A percentile compares a stretch with the other conserved stretches of the same genome.
These are phyloP conservation scores for Leccinellum albellum DNA, from an alignment of 768 basidiomycete genomes.

Conservation along the genomic window DNA sequence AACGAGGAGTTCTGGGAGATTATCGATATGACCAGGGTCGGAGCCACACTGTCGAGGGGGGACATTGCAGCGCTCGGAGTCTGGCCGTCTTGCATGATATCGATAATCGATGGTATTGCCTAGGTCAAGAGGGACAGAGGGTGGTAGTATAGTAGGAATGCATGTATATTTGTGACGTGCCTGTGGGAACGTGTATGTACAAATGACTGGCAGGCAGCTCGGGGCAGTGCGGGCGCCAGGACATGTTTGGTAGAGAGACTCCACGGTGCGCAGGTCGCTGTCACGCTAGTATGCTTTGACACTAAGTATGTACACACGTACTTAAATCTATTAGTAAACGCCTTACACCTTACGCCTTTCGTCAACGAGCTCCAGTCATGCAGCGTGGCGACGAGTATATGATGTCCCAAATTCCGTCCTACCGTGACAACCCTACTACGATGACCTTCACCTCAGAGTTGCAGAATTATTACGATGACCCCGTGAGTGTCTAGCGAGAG, in stretches of 20 bases:
- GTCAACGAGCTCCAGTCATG: conserved; percentile 10
- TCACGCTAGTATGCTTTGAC: too few species aligned
- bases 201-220: neutral
- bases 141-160: neutral
- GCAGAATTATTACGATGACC: conserved; percentile 30
- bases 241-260: neutral
- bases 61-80: conserved; percentile 1
- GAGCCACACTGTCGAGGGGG: conserved; percentile 13
- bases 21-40: neutral
- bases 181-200: neutral
- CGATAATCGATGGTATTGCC: neutral
- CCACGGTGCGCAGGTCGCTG: neutral
- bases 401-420: conserved; percentile 26
- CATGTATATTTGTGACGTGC: conserved; percentile 4
- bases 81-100: conserved; percentile 11
- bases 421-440: conserved; percentile 15
- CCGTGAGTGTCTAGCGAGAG: conserved; percentile 12
- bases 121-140: neutral
- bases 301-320: neutral
- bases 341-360: neutral
- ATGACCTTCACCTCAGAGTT: conserved; percentile 20
- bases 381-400: conserved; percentile 22
- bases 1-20: neutral
- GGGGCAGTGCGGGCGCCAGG: neutral
- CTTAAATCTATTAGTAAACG: neutral